Evolutionary conservation across 2,329 filamentous ascomycete genomes (phyloP).

Genomic region (Herpotrichia juniperi): DNA sequence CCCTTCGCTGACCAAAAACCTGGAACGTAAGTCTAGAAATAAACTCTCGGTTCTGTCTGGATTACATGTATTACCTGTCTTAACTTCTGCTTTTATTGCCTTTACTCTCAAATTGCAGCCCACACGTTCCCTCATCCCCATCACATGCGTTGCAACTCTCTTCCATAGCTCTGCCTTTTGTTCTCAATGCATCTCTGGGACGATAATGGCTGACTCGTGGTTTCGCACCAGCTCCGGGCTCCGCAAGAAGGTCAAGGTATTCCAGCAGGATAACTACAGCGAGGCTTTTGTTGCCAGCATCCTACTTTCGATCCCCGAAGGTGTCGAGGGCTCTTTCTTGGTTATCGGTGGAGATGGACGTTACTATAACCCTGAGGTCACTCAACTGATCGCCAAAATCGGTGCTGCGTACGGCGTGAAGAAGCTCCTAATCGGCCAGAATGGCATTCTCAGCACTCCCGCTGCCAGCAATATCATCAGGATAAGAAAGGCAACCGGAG

Average conservation of each 20-base stretch:
- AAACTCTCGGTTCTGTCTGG: slow-evolving; percentile 19
- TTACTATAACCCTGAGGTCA: slow-evolving; percentile 95
- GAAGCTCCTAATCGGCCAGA: slow-evolving; percentile 95
- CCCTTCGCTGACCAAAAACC: slow-evolving; percentile 97
- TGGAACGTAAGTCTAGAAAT: slow-evolving; percentile 78
- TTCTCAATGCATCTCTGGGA: slow-evolving; percentile 16
- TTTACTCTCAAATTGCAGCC: slow-evolving; percentile 20
- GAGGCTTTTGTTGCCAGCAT: slow-evolving; percentile 95
- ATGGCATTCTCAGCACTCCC: slow-evolving; percentile 95
- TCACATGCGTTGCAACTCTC: slow-evolving; percentile 9
- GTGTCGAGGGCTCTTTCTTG: slow-evolving; percentile 83
- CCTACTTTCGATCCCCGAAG: slow-evolving; percentile 94
- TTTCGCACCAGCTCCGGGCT: slow-evolving; percentile 78
- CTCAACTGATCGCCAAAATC: slow-evolving; percentile 97
- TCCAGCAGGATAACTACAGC: slow-evolving; percentile 94
- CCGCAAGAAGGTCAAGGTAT: slow-evolving; percentile 98
- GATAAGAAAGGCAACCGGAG: slow-evolving; percentile 91
- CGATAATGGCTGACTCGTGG: slow-evolving; percentile 32
- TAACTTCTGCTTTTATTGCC: slow-evolving; percentile 20
- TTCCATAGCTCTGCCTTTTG: slow-evolving; percentile 7
- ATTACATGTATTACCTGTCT: slow-evolving; percentile 15
- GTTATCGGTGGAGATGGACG: slow-evolving; percentile 98
- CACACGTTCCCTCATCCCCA: slow-evolving; percentile 8
- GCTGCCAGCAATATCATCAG: slow-evolving; percentile 96
- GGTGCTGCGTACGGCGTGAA: slow-evolving; percentile 96